These are phyloP conservation scores for Globisporangium paroecandrum DNA, from an alignment of 352 stramenopile species.

Conservation along the genomic window DNA sequence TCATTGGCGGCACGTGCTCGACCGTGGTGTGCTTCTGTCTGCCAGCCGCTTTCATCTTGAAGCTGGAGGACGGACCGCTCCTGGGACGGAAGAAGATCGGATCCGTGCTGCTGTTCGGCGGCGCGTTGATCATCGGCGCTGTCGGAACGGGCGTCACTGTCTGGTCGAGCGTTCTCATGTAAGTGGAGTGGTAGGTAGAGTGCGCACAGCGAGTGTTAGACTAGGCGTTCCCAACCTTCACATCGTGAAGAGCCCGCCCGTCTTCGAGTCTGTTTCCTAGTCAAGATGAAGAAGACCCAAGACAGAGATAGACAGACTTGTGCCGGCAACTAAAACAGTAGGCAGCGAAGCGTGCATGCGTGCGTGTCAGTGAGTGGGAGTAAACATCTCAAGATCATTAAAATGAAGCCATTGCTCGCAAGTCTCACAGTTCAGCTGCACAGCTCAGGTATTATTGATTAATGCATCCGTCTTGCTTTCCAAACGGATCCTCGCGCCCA, in stretches of 20 bases:
- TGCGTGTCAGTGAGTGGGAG: background rate
- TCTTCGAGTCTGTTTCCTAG: too few species aligned
- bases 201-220: background rate
- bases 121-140: constrained; percentile 64
- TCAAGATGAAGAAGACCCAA: background rate
- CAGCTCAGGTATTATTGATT: too few species aligned
- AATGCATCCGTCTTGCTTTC: background rate
- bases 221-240: background rate
- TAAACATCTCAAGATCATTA: background rate
- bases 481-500: background rate
- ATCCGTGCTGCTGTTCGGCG: constrained; percentile 64
- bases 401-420: background rate
- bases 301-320: background rate
- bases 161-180: constrained; percentile 55
- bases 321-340: background rate
- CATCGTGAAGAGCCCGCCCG: background rate
- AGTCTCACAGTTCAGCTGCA: background rate
- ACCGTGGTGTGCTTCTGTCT: constrained; percentile 83
- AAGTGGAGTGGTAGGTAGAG: background rate
- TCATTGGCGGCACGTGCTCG: constrained; percentile 83
- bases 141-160: constrained; percentile 71
- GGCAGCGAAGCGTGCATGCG: background rate
- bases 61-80: constrained; percentile 72
- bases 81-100: constrained; percentile 72
- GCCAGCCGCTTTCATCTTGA: constrained; percentile 80